Base-by-base conservation (phyloP, 495 filamentous ascomycete species). In the Extremus antarcticus region DNA sequence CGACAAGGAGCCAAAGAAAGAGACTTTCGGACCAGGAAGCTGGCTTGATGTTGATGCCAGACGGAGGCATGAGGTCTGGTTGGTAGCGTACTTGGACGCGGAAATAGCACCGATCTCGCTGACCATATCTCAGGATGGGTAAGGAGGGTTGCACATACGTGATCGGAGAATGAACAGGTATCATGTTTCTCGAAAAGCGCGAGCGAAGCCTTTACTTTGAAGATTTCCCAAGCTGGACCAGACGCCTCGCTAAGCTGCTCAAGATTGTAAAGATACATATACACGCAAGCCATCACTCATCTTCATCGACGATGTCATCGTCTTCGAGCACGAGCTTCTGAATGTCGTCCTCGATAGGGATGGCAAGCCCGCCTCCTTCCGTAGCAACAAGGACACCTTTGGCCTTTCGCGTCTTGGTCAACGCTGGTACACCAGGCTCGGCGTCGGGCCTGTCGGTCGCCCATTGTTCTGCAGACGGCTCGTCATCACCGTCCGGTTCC, bases 271-370 rank as follows among this genome's bases (percentile, higher is more conserved):
- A 11, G 7, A 29, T 49, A 51, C 20, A 51, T 25, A 38, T 16
- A 1, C 1, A 57, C 15, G 2, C 19, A 55, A 46, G 17, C 25
- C 3, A 16, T 70, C 62, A 78, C 65, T n/a, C n/a, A n/a, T n/a
- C n/a, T n/a, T 85, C 80, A 71, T 96, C 91, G 69, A 90, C 88
- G 69, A 98, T 97, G 76, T 98, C 92, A 74, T 98, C 92, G 66
- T 97, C 91, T 63, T 84, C 89, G 43, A 97, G 71, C 51, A 90
- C 79, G 54, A 94, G 66, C 50, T 81, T 83, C 67, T 83, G 78
- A 43, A 78, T 74, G 52, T 73, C 70, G 43, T 74, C 70, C 19
- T 74, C 69, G 2, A 68, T 59, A 24, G 66, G 57, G 21, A 60
- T 61, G 38, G 61, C 55, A 32, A 56, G 61, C 23, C 32, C 55